Conservation (phyloP, 192 early-diverging fungal species). For the Backusella morwellensis region DNA sequence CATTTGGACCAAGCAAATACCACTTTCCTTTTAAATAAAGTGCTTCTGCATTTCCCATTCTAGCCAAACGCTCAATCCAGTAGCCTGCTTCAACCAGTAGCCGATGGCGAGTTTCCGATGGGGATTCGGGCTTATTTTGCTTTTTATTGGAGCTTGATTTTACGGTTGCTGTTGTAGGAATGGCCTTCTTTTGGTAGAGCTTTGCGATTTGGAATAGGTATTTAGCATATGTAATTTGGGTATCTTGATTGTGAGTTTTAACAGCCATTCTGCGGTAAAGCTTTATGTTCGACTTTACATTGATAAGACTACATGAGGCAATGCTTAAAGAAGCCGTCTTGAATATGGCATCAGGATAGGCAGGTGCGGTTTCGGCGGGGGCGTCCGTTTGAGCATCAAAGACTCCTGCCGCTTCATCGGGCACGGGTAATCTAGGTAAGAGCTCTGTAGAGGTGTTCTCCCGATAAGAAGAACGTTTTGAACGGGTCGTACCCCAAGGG, state of each 20-base stretch:
- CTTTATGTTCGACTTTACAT: slow-evolving; percentile 38
- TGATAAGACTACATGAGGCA: slow-evolving; percentile 27
- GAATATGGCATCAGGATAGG: not conserved
- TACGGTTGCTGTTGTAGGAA: not conserved
- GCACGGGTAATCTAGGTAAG: not conserved
- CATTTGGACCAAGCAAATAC: slow-evolving; percentile 58
- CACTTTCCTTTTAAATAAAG: slow-evolving; percentile 72
- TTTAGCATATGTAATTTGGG: slow-evolving; percentile 75
- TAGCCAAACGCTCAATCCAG: slow-evolving; percentile 72
- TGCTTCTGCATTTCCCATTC: slow-evolving; percentile 69
- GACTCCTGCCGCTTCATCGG: not conserved
- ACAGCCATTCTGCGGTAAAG: slow-evolving; percentile 76
- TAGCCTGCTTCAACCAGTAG: slow-evolving; percentile 61
- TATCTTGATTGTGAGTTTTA: slow-evolving; percentile 70
- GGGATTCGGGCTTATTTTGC: not conserved
- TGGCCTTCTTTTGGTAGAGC: slow-evolving; percentile 20
- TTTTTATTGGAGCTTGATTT: not conserved
- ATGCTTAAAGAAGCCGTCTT: slow-evolving; percentile 14
- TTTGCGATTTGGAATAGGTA: slow-evolving; percentile 71
- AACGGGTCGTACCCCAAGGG: slow-evolving; percentile 11
- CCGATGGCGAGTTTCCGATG: slow-evolving; percentile 35
- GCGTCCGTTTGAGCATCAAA: not conserved
- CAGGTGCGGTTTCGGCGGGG: not conserved
- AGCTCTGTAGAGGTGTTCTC: not conserved
- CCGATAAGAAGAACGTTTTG: not conserved